A percentile compares a stretch with the other conserved stretches of the same genome.
phyloP scores from a whole-genome alignment of 176 grass and related monocot genomes.

The Hordeum marinum region DNA sequence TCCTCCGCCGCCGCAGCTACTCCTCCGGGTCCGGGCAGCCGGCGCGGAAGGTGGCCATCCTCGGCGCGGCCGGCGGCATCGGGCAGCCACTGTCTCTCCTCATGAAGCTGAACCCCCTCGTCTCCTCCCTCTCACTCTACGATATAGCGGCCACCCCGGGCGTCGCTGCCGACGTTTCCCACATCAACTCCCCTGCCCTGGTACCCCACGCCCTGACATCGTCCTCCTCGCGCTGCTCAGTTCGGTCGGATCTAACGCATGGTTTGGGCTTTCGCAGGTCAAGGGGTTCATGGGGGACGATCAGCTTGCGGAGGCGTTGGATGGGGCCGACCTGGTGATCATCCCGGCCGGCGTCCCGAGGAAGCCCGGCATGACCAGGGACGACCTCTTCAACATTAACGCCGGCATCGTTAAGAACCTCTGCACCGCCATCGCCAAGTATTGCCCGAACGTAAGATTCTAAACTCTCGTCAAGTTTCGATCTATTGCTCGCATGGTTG shows the following conservation, averaged over 20 bases:
- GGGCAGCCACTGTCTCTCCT: conserved; percentile 43
- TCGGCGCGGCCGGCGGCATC: conserved; percentile 42
- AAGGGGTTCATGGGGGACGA: conserved; percentile 37
- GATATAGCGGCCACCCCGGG: conserved; percentile 52
- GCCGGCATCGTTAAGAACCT: conserved; percentile 55
- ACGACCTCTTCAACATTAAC: conserved; percentile 60
- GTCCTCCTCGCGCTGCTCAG: not conserved
- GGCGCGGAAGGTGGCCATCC: conserved; percentile 42
- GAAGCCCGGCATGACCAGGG: conserved; percentile 56
- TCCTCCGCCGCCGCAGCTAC: conserved; percentile 23
- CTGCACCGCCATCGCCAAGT: conserved; percentile 49
- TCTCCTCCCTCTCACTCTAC: conserved; percentile 50
- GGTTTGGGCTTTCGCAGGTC: conserved; percentile 20
- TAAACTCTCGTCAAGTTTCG: not conserved
- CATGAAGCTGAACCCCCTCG: conserved; percentile 56
- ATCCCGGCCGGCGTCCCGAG: conserved; percentile 53
- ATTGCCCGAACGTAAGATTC: conserved; percentile 46
- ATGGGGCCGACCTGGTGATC: conserved; percentile 42
- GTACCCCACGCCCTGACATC: not conserved
- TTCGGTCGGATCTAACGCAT: not conserved
- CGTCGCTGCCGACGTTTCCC: conserved; percentile 50
- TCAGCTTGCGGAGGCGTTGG: conserved; percentile 39
- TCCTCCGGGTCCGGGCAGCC: conserved; percentile 9
- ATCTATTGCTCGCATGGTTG: not conserved
- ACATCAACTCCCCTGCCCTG: conserved; percentile 42